Conservation (phyloP, 352 stramenopile species). For the Phytophthora ramorum region DNA sequence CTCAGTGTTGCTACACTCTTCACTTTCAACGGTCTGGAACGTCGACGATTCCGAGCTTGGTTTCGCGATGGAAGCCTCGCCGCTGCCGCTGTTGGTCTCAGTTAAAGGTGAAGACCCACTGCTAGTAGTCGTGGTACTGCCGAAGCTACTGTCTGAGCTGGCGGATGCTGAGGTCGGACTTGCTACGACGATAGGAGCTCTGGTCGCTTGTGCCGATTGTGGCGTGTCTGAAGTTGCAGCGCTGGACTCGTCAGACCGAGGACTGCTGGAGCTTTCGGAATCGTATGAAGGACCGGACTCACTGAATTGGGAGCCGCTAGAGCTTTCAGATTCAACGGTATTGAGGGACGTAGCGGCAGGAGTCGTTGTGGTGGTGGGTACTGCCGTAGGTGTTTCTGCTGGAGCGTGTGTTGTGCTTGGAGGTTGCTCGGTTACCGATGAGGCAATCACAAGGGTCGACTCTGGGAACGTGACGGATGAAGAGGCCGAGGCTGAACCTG, state of each 20-base stretch:
- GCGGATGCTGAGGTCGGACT: not conserved
- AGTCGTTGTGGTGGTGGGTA: constrained; percentile 1
- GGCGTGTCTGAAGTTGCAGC: constrained; percentile 3
- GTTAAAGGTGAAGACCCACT: not conserved
- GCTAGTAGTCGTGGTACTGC: not conserved
- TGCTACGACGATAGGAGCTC: not conserved
- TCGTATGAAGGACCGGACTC: not conserved
- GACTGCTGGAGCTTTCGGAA: not conserved
- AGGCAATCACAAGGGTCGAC: not conserved
- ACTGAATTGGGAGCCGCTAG: not conserved
- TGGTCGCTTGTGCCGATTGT: constrained; percentile 3
- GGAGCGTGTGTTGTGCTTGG: not conserved
- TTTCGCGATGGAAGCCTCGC: constrained; percentile 33
- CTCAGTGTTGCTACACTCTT: constrained; percentile 45
- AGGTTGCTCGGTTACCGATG: not conserved
- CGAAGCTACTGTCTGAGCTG: constrained; percentile 2
- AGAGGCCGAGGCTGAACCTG: not conserved
- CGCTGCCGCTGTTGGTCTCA: not conserved
- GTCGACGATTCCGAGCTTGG: constrained; percentile 51
- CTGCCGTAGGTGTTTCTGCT: constrained; percentile 2
- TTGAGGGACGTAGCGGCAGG: not conserved
- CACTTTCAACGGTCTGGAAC: constrained; percentile 51
- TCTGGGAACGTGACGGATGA: constrained; percentile 11
- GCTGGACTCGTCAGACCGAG: constrained; percentile 9
- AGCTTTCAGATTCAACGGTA: constrained; percentile 2